Evolutionary conservation across 352 stramenopile genomes (phyloP).

Genomic region (Peronospora tabacina): DNA sequence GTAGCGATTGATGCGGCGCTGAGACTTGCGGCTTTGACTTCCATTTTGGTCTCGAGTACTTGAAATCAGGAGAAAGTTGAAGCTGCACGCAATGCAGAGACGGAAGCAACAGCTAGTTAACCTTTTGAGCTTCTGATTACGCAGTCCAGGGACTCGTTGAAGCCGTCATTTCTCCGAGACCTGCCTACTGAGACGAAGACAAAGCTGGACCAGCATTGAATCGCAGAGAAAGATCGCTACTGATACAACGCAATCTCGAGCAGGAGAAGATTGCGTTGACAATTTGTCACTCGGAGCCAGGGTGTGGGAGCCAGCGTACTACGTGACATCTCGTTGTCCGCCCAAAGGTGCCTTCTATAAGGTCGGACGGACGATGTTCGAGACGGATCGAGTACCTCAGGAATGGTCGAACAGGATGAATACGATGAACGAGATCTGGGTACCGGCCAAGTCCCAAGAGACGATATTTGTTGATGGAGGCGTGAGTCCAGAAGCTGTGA

Average conservation of each 20-base stretch:
- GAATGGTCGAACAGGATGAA: conserved; percentile 87
- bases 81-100: conserved; percentile 1
- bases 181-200: conserved; percentile 40
- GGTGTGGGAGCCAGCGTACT: conserved; percentile 84
- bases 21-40: neutral
- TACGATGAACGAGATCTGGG: conserved; percentile 91
- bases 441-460: conserved; percentile 83
- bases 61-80: conserved; percentile 12
- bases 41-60: neutral
- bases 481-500: conserved; percentile 42
- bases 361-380: conserved; percentile 92
- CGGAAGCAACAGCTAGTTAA: neutral
- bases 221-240: conserved; percentile 63
- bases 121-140: conserved; percentile 59
- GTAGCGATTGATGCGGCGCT: conserved; percentile 46
- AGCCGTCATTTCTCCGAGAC: conserved; percentile 58
- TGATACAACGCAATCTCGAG: conserved; percentile 47
- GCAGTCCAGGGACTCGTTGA: conserved; percentile 60
- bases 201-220: conserved; percentile 55
- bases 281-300: conserved; percentile 90
- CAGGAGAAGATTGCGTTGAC: conserved; percentile 43
- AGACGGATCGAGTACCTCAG: conserved; percentile 89
- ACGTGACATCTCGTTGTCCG: conserved; percentile 64
- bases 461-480: conserved; percentile 62
- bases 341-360: conserved; percentile 40